These are phyloP conservation scores for Nothophytophthora sp. DNA, from an alignment of 352 stramenopile species.

Conservation along the genomic window DNA sequence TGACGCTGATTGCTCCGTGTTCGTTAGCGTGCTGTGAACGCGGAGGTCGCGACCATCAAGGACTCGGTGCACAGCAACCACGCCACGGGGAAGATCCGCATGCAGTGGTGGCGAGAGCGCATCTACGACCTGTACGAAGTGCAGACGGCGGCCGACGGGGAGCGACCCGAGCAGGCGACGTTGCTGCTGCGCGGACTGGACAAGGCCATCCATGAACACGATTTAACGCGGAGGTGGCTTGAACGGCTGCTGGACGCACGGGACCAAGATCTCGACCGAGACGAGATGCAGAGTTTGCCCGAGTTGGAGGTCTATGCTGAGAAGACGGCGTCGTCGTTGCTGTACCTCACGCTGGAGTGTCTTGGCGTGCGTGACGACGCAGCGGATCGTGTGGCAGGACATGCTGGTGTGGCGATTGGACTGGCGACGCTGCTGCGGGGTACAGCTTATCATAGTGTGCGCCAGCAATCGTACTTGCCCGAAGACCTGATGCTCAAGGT, in stretches of 20 bases:
- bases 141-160: constrained; percentile 13
- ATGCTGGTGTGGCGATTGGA: constrained; percentile 86
- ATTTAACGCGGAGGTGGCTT: constrained; percentile 90
- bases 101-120: constrained; percentile 92
- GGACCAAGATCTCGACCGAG: constrained; percentile 84
- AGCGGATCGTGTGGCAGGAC: constrained; percentile 77
- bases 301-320: constrained; percentile 89
- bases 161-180: constrained; percentile 44
- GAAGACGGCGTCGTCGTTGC: constrained; percentile 85
- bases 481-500: constrained; percentile 80
- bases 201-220: constrained; percentile 62
- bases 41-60: constrained; percentile 90
- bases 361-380: constrained; percentile 71
- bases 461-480: constrained; percentile 82
- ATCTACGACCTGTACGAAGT: constrained; percentile 73
- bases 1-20: neutral
- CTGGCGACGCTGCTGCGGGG: constrained; percentile 84
- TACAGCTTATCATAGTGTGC: constrained; percentile 63
- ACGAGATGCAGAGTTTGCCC: constrained; percentile 63
- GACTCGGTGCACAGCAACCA: constrained; percentile 87
- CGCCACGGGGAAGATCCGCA: constrained; percentile 86
- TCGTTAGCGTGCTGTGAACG: constrained; percentile 87
- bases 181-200: constrained; percentile 70
- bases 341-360: constrained; percentile 91
- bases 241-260: constrained; percentile 90